phyloP scores from a whole-genome alignment of 2,329 filamentous ascomycete genomes.

The Paracorniculantispora psalliotae region DNA sequence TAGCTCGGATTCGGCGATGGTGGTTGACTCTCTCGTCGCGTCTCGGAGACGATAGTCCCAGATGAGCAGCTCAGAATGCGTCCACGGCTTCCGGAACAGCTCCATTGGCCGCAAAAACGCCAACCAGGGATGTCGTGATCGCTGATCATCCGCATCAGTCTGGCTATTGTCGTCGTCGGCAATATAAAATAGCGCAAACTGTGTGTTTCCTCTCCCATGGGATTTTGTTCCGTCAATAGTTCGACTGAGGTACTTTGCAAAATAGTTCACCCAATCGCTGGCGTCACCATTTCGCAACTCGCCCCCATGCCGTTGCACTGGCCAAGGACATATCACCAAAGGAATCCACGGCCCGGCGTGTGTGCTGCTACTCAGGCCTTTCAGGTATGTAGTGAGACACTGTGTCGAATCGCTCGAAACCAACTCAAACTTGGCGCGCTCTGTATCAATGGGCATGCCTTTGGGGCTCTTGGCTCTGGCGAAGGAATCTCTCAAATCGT shows the following conservation, averaged over 20 bases:
- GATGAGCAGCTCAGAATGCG: slow-evolving; percentile 45
- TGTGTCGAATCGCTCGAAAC: not conserved
- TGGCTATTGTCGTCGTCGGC: slow-evolving; percentile 33
- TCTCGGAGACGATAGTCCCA: slow-evolving; percentile 41
- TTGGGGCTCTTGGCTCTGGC: not conserved
- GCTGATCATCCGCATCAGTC: slow-evolving; percentile 9
- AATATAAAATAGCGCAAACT: slow-evolving; percentile 46
- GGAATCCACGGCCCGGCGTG: not conserved
- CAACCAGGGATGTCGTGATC: slow-evolving; percentile 46
- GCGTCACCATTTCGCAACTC: not conserved
- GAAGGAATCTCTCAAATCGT: slow-evolving; percentile 1
- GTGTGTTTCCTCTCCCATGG: slow-evolving; percentile 18
- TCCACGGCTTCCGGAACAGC: slow-evolving; percentile 29
- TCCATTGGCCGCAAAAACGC: slow-evolving; percentile 41
- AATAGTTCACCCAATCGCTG: slow-evolving; percentile 2
- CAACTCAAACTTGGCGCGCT: not conserved
- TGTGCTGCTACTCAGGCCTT: not conserved
- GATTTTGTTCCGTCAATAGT: not conserved
- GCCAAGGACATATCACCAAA: slow-evolving; percentile 5
- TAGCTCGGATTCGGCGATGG: slow-evolving; percentile 31
- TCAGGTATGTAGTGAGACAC: not conserved
- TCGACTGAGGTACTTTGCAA: not conserved
- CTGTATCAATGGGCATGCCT: not conserved
- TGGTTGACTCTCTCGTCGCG: slow-evolving; percentile 19
- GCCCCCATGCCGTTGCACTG: not conserved